These are phyloP conservation scores for Rhododendron mucronatum DNA, from an alignment of 148 eudicot genomes.

Conservation along the genomic window DNA sequence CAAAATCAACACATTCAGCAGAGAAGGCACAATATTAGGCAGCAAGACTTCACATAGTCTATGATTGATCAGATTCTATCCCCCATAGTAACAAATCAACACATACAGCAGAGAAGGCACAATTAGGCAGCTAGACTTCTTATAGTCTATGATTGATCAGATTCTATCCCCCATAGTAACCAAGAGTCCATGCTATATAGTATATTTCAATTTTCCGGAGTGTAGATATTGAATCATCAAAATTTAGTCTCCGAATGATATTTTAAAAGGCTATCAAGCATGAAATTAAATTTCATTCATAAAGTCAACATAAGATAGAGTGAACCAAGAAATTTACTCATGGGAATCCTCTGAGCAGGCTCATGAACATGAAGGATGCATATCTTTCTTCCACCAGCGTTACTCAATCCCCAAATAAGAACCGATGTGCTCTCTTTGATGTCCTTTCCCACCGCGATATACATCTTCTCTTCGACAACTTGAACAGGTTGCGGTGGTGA, in stretches of 20 bases:
- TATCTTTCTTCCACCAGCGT: conserved; percentile 42
- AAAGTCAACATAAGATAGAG: background rate
- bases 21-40: background rate
- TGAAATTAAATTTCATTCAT: background rate
- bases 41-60: background rate
- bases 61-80: background rate
- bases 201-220: background rate
- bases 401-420: conserved; percentile 59
- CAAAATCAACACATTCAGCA: background rate
- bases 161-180: background rate
- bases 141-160: background rate
- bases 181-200: background rate
- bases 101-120: background rate
- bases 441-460: conserved; percentile 61
- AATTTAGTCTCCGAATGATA: background rate
- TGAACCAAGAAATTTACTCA: conserved; percentile 34
- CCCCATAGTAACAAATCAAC: background rate
- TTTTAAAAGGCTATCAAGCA: background rate
- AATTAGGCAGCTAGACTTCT: background rate
- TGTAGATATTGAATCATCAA: background rate
- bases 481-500: background rate
- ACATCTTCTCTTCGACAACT: conserved; percentile 39
- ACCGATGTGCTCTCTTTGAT: conserved; percentile 36
- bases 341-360: conserved; percentile 57
- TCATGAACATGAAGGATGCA: conserved; percentile 73